Conservation (phyloP, 768 basidiomycete species). For the Gloeopeniophorella convolvens region DNA sequence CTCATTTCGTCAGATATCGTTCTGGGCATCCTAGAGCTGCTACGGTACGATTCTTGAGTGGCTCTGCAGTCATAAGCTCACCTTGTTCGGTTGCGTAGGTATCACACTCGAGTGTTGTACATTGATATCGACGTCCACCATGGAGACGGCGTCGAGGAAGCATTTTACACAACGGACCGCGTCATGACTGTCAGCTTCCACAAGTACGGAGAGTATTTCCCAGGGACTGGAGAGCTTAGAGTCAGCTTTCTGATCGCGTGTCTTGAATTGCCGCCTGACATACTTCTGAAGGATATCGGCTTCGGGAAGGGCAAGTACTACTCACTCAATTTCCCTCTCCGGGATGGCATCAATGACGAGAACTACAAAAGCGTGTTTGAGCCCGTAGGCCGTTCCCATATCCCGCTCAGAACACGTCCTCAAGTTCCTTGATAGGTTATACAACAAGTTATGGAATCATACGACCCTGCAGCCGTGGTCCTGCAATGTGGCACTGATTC, state of each 20-base stretch:
- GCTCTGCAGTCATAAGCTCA: not conserved
- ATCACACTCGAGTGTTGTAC: slow-evolving; percentile 91
- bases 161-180: slow-evolving; percentile 97
- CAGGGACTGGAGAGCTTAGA: slow-evolving; percentile 94
- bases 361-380: slow-evolving; percentile 94
- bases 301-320: slow-evolving; percentile 94
- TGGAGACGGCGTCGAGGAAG: slow-evolving; percentile 98
- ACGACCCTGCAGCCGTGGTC: slow-evolving; percentile 91
- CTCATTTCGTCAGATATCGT: slow-evolving; percentile 74
- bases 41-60: slow-evolving; percentile 46
- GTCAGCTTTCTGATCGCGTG: slow-evolving; percentile 36
- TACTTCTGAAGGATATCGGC: slow-evolving; percentile 67
- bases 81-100: slow-evolving; percentile 40
- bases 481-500: slow-evolving; percentile 98
- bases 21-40: slow-evolving; percentile 88
- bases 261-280: not conserved
- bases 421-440: slow-evolving; percentile 60
- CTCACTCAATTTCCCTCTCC: slow-evolving; percentile 87
- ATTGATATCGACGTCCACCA: slow-evolving; percentile 99
- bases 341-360: slow-evolving; percentile 94
- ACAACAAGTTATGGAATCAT: slow-evolving; percentile 87
- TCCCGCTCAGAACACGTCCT: not conserved
- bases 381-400: slow-evolving; percentile 52
- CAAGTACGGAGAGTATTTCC: slow-evolving; percentile 99
- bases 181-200: slow-evolving; percentile 99